Conservation (phyloP, 106 monocot genomes). For the Dioscorea dumetorum region DNA sequence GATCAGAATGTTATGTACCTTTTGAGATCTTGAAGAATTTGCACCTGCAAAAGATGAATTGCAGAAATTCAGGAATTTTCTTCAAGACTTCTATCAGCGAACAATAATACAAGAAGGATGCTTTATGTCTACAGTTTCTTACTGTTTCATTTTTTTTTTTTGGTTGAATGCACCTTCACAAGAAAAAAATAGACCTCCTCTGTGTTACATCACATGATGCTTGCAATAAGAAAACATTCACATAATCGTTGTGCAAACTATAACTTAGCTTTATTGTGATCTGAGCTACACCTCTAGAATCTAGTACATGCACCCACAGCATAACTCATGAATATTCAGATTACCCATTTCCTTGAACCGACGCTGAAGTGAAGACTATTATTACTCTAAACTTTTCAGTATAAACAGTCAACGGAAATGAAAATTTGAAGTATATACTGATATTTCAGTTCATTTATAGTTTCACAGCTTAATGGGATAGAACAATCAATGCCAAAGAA, state of each 20-base stretch:
- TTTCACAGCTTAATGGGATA: not conserved
- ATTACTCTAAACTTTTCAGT: not conserved
- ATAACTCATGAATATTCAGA: too few species aligned
- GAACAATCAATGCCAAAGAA: not conserved
- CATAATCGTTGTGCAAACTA: too few species aligned
- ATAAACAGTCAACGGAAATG: not conserved
- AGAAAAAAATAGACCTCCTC: not conserved
- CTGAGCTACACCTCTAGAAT: too few species aligned
- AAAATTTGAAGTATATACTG: not conserved
- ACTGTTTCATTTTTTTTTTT: not conserved
- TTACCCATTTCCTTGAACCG: too few species aligned
- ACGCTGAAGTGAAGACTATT: not conserved
- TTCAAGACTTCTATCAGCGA: not conserved
- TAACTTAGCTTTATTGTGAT: too few species aligned
- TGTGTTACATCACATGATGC: not conserved
- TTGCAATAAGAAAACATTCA: not conserved
- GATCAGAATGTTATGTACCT: slow-evolving; percentile 29
- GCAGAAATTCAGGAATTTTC: not conserved
- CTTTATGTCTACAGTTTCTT: not conserved
- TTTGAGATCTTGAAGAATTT: slow-evolving; percentile 16
- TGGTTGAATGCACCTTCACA: not conserved
- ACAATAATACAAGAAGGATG: not conserved
- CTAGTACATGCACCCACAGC: too few species aligned
- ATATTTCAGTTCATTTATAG: not conserved
- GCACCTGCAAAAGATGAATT: slow-evolving; percentile 26